Base-by-base conservation (phyloP, 2,329 filamentous ascomycete species). In the Xylaria sp. region DNA sequence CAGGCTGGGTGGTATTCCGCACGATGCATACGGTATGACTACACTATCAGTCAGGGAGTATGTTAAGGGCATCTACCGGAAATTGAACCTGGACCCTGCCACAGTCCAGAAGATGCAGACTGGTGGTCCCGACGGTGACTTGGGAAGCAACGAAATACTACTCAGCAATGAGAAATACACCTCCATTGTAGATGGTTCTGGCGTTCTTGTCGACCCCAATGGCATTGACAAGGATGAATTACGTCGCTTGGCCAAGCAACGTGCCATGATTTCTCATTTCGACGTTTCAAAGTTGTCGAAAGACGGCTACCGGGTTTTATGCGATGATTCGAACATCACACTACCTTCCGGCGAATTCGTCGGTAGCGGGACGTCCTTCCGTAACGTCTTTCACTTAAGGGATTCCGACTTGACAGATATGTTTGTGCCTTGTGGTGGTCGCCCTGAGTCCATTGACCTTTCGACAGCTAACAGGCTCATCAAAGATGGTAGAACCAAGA, bases 1-100 rank as follows among this genome's bases (percentile, higher is more conserved):
- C 62, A 96, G 92, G 81, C 88, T 99, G 15, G 96, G 96, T 71
- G 96, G 96, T 78, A 99, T 99, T 74, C 96, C 96, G 44, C 96
- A 99, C 81, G 96, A 99, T 80, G 83, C 86, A 48, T 99, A 99
- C 78, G 96, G 96, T 76, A 99, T 99, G 96, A 99, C 96, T 0
- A 98, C 96, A 0, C 83, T 98, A 66, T 97, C 94, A 6, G 95
- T 99, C 59, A 93, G 96, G 54, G 93, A 99, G 82, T 99, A 97
- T 76, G 93, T 99, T 73, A 89, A 94, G 77, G 96, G 96, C 56
- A 97, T 99, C 81, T 98, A 99, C 85, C 92, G 96, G 79, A 98
- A 98, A 87, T 87, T 97, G 71, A 89, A 94, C 72, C 89, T 99
- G 58, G 94, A 98, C 77, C 92, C 94, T 20, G 89, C 90, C 62